A percentile compares a stretch with the other conserved stretches of the same genome.
phyloP scores from a whole-genome alignment of 2,329 filamentous ascomycete genomes.

The Fusarium lateritium region DNA sequence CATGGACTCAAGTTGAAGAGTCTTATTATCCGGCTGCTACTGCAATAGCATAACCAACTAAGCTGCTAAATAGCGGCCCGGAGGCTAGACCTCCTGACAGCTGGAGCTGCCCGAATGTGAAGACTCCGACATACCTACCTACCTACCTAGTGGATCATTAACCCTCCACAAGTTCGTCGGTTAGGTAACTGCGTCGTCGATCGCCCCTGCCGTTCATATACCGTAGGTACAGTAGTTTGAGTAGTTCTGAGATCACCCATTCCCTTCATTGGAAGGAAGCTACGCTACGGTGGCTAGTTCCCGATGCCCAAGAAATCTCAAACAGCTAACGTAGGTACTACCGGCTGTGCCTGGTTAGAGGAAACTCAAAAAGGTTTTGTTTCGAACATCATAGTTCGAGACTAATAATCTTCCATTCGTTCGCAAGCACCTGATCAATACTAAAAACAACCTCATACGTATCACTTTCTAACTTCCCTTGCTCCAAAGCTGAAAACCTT shows the following conservation, averaged over 20 bases:
- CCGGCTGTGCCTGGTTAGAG: constrained; percentile 12
- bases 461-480: constrained; percentile 8
- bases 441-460: not conserved
- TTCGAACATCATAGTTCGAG: constrained; percentile 22
- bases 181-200: constrained; percentile 40
- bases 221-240: not conserved
- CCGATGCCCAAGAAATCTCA: constrained; percentile 32
- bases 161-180: constrained; percentile 43
- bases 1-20: constrained; percentile 22
- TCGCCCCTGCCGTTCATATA: constrained; percentile 18
- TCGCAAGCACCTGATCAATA: not conserved
- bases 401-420: not conserved
- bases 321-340: constrained; percentile 37
- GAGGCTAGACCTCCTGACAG: constrained; percentile 11
- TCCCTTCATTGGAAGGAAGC: constrained; percentile 14
- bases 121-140: not conserved
- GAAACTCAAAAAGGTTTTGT: constrained; percentile 27
- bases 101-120: not conserved
- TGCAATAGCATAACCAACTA: constrained; percentile 25
- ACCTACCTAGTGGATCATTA: constrained; percentile 4
- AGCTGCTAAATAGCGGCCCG: constrained; percentile 11
- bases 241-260: constrained; percentile 6
- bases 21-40: constrained; percentile 15
- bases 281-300: constrained; percentile 26
- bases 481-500: constrained; percentile 2